Evolutionary conservation across 2,329 filamentous ascomycete species (phyloP), one percentile per base, ranked within the genome.

Genomic region (Calonectria naviculata): DNA sequence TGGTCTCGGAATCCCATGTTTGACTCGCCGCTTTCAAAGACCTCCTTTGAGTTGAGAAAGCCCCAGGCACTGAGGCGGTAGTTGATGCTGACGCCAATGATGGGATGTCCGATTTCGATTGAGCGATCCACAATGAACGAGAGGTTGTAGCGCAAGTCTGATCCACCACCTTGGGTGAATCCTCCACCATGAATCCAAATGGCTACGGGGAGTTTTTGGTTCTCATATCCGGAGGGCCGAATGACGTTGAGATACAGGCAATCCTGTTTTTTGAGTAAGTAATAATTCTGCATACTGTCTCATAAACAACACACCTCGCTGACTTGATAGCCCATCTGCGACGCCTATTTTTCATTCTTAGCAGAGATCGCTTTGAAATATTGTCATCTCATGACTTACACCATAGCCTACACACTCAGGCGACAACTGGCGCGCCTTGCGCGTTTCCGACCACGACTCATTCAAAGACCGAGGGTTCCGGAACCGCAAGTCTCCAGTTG

Each of bases 71-170:
- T 71, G 2, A 78, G 71, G 2, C 77, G 64, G 38, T 78, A 78
- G 52, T 78, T 74, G 2, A 78, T 52, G 19, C 64, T 67, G 5
- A 78, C 74, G 12, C 49, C 72, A 15, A 78, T 54, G 3, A 77
- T 65, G 1, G 75, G 74, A 60, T 85, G 84, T 63, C 83, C 83
- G 19, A 85, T 85, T 4, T 79, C 71, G 2, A 67, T 54, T 3
- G 68, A 84, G 80, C 15, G 84, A 82, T 68, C 84, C 1, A 92
- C 88, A 41, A 92, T 86, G 70, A 87, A 89, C 17, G 87, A 88
- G 62, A 91, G 83, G 76, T 92, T 92, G 78, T 92, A 92, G 29
- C 88, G 83, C 24, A 83, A 76, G 67, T 89, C 86, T 73, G 74
- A 24, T 75, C 83, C 64, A 5, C 84, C 83, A 3, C 87, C 88